phyloP scores from a whole-genome alignment of 1,284 basidiomycete genomes.

The Omphalotus olearius region DNA sequence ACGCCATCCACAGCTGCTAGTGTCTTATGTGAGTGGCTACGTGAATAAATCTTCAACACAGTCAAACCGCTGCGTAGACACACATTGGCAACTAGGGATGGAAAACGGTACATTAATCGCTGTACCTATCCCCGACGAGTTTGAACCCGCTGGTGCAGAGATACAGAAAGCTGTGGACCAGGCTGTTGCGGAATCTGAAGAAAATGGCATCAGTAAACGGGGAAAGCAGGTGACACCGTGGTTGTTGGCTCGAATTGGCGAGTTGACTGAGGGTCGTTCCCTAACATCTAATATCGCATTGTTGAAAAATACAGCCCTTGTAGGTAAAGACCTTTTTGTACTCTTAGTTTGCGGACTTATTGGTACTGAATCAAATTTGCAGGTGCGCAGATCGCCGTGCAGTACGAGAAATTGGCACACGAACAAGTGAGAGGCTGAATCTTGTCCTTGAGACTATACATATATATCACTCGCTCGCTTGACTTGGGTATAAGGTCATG shows the following conservation, averaged over 20 bases:
- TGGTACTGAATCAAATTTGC: conserved; percentile 3
- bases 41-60: not conserved
- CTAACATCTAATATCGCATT: conserved; percentile 81
- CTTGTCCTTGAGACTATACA: too few relatives aligned
- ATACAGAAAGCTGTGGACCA: conserved; percentile 84
- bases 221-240: conserved; percentile 97
- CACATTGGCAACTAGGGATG: conserved; percentile 61
- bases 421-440: conserved; percentile 31
- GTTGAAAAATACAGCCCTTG: conserved; percentile 86
- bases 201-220: conserved; percentile 73
- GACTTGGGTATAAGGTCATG: too few relatives aligned
- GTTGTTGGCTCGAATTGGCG: conserved; percentile 82
- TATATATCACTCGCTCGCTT: too few relatives aligned
- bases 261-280: conserved; percentile 77
- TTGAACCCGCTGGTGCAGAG: conserved; percentile 59
- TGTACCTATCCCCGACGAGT: conserved; percentile 85
- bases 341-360: conserved; percentile 7
- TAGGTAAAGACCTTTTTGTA: conserved; percentile 49
- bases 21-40: conserved; percentile 57
- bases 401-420: conserved; percentile 59
- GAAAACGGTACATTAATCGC: conserved; percentile 78
- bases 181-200: conserved; percentile 82
- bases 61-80: conserved; percentile 34
- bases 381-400: conserved; percentile 80
- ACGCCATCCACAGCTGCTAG: conserved; percentile 62